Conservation (phyloP, 2,329 filamentous ascomycete genomes). For the Thielaviopsis ethacetica region DNA sequence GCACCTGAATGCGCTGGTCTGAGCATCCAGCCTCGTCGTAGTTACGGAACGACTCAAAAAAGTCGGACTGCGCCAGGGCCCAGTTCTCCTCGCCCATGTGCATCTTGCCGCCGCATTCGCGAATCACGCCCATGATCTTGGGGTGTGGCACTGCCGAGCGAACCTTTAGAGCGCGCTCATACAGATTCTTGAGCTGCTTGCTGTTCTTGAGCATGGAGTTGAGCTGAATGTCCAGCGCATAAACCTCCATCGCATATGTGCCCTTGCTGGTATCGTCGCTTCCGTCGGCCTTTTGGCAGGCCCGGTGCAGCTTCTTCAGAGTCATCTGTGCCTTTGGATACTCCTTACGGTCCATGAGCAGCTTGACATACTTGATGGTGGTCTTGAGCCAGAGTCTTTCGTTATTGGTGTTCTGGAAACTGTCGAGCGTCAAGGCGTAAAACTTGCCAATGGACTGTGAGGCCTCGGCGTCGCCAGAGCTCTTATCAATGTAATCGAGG, state of each 20-base stretch:
- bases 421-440: conserved; percentile 82
- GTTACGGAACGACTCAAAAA: conserved; percentile 97
- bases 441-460: conserved; percentile 81
- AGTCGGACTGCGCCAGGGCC: conserved; percentile 92
- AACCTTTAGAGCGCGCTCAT: conserved; percentile 79
- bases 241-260: conserved; percentile 89
- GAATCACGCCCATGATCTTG: conserved; percentile 98
- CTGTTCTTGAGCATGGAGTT: conserved; percentile 93
- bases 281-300: conserved; percentile 77
- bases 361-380: conserved; percentile 86
- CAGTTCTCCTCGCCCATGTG: conserved; percentile 99
- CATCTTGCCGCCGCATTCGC: conserved; percentile 98
- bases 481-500: conserved; percentile 94
- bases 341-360: conserved; percentile 83
- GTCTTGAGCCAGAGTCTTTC: conserved; percentile 96
- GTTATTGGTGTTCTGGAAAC: conserved; percentile 95
- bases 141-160: conserved; percentile 95
- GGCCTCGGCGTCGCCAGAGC: conserved; percentile 49
- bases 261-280: conserved; percentile 87
- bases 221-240: conserved; percentile 97
- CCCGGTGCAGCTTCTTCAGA: conserved; percentile 71
- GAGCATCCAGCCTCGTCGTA: conserved; percentile 89
- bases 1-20: conserved; percentile 85
- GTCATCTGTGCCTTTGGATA: conserved; percentile 69
- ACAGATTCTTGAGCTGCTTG: conserved; percentile 85